phyloP scores from a whole-genome alignment of 257 asterid genomes.

The Petunia axillaris region DNA sequence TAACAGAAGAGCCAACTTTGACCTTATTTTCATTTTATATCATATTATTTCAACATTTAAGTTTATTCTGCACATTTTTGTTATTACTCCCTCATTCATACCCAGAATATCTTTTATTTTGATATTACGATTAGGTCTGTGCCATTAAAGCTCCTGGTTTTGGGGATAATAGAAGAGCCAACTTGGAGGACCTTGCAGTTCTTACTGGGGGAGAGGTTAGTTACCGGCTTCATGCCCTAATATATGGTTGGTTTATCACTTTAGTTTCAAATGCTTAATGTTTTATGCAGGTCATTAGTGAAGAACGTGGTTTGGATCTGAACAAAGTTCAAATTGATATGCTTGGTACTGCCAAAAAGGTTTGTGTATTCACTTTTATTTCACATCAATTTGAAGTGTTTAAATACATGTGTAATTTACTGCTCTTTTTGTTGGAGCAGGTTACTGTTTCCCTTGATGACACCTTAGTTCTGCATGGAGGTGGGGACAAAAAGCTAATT shows the following conservation, averaged over 20 bases:
- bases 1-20: slow-evolving; percentile 63
- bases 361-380: slow-evolving; percentile 32
- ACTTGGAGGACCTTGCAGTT: slow-evolving; percentile 85
- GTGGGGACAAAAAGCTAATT: slow-evolving; percentile 84
- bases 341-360: slow-evolving; percentile 96
- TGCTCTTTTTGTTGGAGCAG: slow-evolving; percentile 45
- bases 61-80: not conserved
- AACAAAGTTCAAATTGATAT: slow-evolving; percentile 69
- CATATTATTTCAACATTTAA: not conserved
- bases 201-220: slow-evolving; percentile 93
- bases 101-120: slow-evolving; percentile 19
- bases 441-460: slow-evolving; percentile 82
- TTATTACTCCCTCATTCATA: not conserved
- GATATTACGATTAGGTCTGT: slow-evolving; percentile 62
- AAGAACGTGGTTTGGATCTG: slow-evolving; percentile 67
- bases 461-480: slow-evolving; percentile 82
- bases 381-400: slow-evolving; percentile 22
- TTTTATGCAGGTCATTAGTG: slow-evolving; percentile 74
- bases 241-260: slow-evolving; percentile 22
- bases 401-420: slow-evolving; percentile 17
- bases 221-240: slow-evolving; percentile 26
- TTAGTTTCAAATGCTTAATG: slow-evolving; percentile 27
- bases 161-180: slow-evolving; percentile 88
- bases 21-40: not conserved
- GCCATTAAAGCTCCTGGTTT: slow-evolving; percentile 97